A percentile compares a stretch with the other conserved stretches of the same genome.
These are phyloP conservation scores for Vanrija sp. DNA, from an alignment of 1,284 basidiomycete genomes.

Conservation along the genomic window DNA sequence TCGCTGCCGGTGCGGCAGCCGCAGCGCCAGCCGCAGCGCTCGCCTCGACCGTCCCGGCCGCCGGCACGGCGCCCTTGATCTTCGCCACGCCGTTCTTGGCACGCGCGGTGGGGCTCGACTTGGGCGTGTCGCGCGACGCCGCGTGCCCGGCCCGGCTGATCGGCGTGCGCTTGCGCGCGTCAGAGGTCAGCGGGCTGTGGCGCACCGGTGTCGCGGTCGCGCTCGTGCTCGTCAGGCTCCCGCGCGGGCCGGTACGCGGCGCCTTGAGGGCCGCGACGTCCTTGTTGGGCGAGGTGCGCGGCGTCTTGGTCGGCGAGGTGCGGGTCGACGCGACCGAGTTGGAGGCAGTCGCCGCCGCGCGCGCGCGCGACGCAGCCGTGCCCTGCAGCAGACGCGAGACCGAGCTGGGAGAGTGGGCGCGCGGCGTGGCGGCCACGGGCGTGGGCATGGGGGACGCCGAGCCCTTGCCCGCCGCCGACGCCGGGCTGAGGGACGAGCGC, in stretches of 20 bases:
- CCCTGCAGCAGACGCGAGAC: conserved; percentile 16
- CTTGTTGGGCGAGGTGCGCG: neutral
- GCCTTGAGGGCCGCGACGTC: too few relatives aligned
- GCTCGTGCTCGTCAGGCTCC: too few relatives aligned
- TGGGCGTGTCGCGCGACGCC: conserved; percentile 3
- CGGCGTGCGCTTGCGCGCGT: too few relatives aligned
- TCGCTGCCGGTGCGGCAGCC: neutral
- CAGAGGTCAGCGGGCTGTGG: too few relatives aligned
- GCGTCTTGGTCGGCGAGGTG: neutral
- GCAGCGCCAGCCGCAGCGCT: neutral
- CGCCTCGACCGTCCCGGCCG: neutral
- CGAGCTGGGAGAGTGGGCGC: neutral
- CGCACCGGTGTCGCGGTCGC: too few relatives aligned
- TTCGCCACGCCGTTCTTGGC: neutral
- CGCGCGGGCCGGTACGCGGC: too few relatives aligned
- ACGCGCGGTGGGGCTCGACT: neutral
- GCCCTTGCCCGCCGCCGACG: neutral
- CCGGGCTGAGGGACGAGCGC: neutral
- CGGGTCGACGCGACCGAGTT: neutral
- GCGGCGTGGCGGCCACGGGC: neutral
- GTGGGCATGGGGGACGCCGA: neutral
- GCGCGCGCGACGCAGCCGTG: conserved; percentile 14
- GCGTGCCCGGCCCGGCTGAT: conserved; percentile 8
- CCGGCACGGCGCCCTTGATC: neutral
- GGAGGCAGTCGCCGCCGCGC: conserved; percentile 6